Conservation (phyloP, 2,329 filamentous ascomycete genomes). For the Aspergillus novofumigatus region DNA sequence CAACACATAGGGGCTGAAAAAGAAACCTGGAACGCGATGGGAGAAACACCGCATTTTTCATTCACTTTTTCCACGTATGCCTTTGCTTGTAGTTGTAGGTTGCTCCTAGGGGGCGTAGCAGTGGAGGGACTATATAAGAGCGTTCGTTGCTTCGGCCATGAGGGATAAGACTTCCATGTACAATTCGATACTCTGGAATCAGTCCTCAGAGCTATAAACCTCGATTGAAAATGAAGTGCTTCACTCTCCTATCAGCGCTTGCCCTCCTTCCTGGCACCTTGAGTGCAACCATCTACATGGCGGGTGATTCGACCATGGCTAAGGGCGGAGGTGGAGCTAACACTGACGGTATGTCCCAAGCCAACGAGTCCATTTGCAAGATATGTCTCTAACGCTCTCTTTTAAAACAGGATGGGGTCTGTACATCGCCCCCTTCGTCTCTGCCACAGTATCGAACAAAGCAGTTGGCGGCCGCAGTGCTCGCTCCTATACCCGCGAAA, state of each 20-base stretch:
- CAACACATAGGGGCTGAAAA: background rate
- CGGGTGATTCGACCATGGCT: conserved; percentile 37
- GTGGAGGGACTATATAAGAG: background rate
- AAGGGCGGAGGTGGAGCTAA: conserved; percentile 15
- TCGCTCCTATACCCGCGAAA: conserved; percentile 63
- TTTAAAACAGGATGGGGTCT: conserved; percentile 55
- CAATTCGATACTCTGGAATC: background rate
- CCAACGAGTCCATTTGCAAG: background rate
- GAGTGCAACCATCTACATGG: conserved; percentile 26
- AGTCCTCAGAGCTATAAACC: background rate
- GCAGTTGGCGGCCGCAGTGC: conserved; percentile 64
- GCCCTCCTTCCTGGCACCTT: conserved; percentile 21
- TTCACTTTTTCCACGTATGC: background rate
- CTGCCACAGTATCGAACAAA: conserved; percentile 55
- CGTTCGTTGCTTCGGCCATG: background rate
- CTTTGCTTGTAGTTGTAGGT: background rate
- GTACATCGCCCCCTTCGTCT: conserved; percentile 52
- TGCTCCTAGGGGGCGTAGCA: background rate
- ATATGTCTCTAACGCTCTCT: background rate
- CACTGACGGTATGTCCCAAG: conserved; percentile 18
- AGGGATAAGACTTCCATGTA: background rate
- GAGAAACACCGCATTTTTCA: background rate
- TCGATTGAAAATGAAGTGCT: conserved; percentile 18
- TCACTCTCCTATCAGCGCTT: conserved; percentile 9
- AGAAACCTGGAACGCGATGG: background rate